These are phyloP conservation scores for Scytalidium sp. DNA, from an alignment of 2,329 filamentous ascomycete species.

Conservation along the genomic window DNA sequence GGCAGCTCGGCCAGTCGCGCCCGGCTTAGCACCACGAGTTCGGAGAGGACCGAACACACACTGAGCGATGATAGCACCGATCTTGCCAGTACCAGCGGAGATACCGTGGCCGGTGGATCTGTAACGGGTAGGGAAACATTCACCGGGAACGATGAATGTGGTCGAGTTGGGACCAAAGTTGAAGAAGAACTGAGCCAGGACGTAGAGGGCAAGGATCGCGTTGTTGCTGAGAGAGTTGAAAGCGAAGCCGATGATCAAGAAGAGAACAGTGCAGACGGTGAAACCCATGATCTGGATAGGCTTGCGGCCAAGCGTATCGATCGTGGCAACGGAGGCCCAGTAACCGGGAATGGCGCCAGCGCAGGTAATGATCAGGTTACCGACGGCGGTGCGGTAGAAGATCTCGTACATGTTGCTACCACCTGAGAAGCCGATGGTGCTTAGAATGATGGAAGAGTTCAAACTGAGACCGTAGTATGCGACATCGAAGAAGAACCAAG, in stretches of 20 bases:
- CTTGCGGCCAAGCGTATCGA: slow-evolving; percentile 79
- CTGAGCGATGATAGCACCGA: slow-evolving; percentile 34
- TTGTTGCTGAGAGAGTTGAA: slow-evolving; percentile 47
- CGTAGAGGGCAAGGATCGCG: slow-evolving; percentile 58
- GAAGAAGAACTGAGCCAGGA: slow-evolving; percentile 65
- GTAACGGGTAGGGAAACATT: slow-evolving; percentile 34
- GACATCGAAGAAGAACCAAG: slow-evolving; percentile 73
- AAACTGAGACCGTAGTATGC: slow-evolving; percentile 68
- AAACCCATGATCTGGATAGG: slow-evolving; percentile 69
- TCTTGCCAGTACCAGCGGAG: slow-evolving; percentile 32
- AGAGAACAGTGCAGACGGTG: slow-evolving; percentile 56
- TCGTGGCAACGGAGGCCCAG: slow-evolving; percentile 71
- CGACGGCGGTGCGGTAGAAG: slow-evolving; percentile 70
- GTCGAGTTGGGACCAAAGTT: slow-evolving; percentile 48
- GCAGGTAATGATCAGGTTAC: slow-evolving; percentile 74
- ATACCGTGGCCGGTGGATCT: slow-evolving; percentile 32
- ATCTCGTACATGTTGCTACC: slow-evolving; percentile 63
- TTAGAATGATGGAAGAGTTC: slow-evolving; percentile 71
- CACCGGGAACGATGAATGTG: slow-evolving; percentile 34
- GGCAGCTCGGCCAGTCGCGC: slow-evolving; percentile 17
- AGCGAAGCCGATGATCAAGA: slow-evolving; percentile 61
- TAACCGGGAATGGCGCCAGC: slow-evolving; percentile 79
- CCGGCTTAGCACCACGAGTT: slow-evolving; percentile 33
- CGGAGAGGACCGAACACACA: slow-evolving; percentile 55
- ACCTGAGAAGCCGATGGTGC: slow-evolving; percentile 68